Evolutionary conservation across 257 asterid genomes (phyloP), one percentile per base, ranked within the genome.

Genomic region (Plantago elongata): DNA sequence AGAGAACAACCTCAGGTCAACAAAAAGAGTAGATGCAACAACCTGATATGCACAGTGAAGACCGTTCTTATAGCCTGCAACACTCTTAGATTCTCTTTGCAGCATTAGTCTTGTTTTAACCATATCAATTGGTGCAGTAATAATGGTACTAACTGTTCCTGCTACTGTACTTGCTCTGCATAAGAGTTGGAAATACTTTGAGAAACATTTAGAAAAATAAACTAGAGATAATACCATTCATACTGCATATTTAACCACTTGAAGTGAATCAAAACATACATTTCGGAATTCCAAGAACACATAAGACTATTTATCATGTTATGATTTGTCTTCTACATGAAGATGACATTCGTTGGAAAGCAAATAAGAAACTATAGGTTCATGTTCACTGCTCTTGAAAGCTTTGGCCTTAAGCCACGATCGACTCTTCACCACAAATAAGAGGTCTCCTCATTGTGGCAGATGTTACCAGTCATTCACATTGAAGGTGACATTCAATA

Each of bases 21-120:
- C 6, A 62, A 54, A 45, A 22, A 70, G n/a, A 68, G 75, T 51
- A 51, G 70, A 54, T 61, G 68, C 40, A 45, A 60, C 51, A 56
- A 92, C 99, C 99, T 92, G 95, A 75, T 77, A 87, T 43, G 94
- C 96, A 69, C 99, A 92, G 27, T 92, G 96, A 62, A 89, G 47
- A 60, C 95, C 99, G 64, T 78, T 86, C 78, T 74, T 84, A 73
- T 92, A 92, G 77, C 68, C 74, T 72, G 88, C 91, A 18, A 54
- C 77, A 69, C 69, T 59, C 51, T 75, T 74, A 30, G 97, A 86
- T 67, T 84, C 89, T 68, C 80, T 75, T 70, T 92, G 97, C 88
- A 92, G 61, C 99, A 89, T 92, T 56, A 92, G 93, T 72, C 99
- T 89, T 55, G 99, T 92, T 84, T 92, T 92, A 61, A 92, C 83